Percentiles rank a stretch among this genome's conserved stretches.
Conservation (phyloP, 805 yeast genomes). For the Pichia eremophila region DNA sequence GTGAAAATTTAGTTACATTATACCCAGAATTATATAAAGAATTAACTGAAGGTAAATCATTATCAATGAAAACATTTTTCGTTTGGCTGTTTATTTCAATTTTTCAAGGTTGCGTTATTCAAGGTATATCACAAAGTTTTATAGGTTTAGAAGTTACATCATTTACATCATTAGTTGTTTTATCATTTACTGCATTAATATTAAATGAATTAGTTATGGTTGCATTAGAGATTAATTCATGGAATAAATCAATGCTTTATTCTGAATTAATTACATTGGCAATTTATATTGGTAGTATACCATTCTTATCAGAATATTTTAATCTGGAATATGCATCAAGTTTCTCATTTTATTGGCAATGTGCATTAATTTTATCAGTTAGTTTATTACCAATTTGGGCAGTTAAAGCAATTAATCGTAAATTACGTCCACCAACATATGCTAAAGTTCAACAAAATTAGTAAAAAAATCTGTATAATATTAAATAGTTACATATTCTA, state of each 20-base stretch:
- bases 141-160: slow-evolving; percentile 46
- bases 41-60: slow-evolving; percentile 75
- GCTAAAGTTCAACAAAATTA: slow-evolving; percentile 79
- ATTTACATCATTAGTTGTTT: slow-evolving; percentile 72
- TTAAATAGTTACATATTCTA: too few relatives aligned
- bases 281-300: slow-evolving; percentile 65
- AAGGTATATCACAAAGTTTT: slow-evolving; percentile 69
- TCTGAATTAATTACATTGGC: slow-evolving; percentile 63
- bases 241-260: slow-evolving; percentile 72
- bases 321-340: slow-evolving; percentile 51
- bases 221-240: slow-evolving; percentile 82
- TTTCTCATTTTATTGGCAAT: slow-evolving; percentile 56
- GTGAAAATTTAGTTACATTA: slow-evolving; percentile 74
- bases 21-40: slow-evolving; percentile 95
- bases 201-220: slow-evolving; percentile 90
- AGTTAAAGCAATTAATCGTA: slow-evolving; percentile 63
- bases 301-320: slow-evolving; percentile 81
- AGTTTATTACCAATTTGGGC: slow-evolving; percentile 89
- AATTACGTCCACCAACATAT: slow-evolving; percentile 85
- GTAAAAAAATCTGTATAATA: too few relatives aligned
- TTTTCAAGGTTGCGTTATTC: slow-evolving; percentile 86
- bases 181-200: slow-evolving; percentile 71
- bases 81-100: slow-evolving; percentile 84
- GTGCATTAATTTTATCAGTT: slow-evolving; percentile 49
- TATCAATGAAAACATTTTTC: slow-evolving; percentile 80